Evolutionary conservation across 2,329 filamentous ascomycete species (phyloP).

Genomic region (Aspergillus novofumigatus): DNA sequence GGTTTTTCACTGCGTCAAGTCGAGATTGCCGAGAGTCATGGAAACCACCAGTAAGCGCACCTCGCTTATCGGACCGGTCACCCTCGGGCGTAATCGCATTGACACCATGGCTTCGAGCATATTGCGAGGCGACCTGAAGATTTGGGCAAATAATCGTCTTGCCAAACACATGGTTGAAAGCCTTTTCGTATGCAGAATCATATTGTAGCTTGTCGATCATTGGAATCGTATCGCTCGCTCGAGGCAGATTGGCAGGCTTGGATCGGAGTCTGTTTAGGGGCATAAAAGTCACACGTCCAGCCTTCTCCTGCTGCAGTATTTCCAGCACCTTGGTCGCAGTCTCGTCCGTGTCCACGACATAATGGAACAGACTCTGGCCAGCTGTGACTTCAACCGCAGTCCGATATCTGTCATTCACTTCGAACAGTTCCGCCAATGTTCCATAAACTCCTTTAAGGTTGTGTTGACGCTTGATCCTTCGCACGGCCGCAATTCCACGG

Average conservation of each 20-base stretch:
- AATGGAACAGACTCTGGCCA: conserved; percentile 89
- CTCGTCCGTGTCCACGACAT: conserved; percentile 86
- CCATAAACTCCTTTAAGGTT: conserved; percentile 86
- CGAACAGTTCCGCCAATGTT: conserved; percentile 86
- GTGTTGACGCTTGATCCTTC: conserved; percentile 72
- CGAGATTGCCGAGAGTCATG: conserved; percentile 83
- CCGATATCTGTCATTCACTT: conserved; percentile 78
- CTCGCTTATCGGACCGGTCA: conserved; percentile 90
- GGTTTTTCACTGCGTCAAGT: conserved; percentile 73
- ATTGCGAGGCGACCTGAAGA: conserved; percentile 79
- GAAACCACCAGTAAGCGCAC: conserved; percentile 91
- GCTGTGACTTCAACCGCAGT: conserved; percentile 90
- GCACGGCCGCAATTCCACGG: conserved; percentile 79
- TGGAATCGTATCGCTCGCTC: conserved; percentile 80
- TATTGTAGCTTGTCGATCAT: conserved; percentile 81
- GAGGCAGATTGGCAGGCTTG: conserved; percentile 70
- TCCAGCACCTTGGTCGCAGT: conserved; percentile 81
- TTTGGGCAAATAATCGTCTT: conserved; percentile 93
- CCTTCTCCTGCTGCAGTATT: conserved; percentile 70
- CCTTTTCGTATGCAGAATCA: conserved; percentile 71
- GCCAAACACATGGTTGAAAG: conserved; percentile 92
- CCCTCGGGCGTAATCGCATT: conserved; percentile 93
- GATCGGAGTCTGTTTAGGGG: conserved; percentile 77
- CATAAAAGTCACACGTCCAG: conserved; percentile 90
- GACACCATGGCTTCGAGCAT: conserved; percentile 85